phyloP scores from a whole-genome alignment of 2,329 filamentous ascomycete species.

The Pseudonectria buxi region DNA sequence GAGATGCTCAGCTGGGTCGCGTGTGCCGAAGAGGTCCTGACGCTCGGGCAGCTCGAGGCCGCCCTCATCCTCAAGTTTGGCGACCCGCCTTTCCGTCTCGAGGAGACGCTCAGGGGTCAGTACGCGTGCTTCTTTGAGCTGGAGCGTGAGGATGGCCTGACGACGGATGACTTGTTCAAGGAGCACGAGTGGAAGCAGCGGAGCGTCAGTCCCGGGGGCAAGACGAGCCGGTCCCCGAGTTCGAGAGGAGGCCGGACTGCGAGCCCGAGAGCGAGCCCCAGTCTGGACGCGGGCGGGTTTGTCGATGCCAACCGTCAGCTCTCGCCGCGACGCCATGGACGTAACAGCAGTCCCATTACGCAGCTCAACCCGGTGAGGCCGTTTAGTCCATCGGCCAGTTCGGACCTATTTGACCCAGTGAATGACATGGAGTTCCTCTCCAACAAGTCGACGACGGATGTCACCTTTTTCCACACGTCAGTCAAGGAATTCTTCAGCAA shows the following conservation, averaged over 20 bases:
- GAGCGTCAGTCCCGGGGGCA: conserved; percentile 4
- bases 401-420: conserved; percentile 25
- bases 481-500: conserved; percentile 33
- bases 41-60: conserved; percentile 37
- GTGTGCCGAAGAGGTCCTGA: conserved; percentile 37
- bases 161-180: conserved; percentile 34
- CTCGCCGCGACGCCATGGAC: conserved; percentile 2
- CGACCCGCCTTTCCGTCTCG: conserved; percentile 33
- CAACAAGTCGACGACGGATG: conserved; percentile 33
- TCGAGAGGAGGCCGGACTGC: no score
- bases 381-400: conserved; percentile 21
- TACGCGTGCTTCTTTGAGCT: conserved; percentile 42
- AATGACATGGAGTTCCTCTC: conserved; percentile 35
- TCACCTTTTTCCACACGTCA: conserved; percentile 35
- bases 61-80: conserved; percentile 36
- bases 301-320: conserved; percentile 1
- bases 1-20: conserved; percentile 40
- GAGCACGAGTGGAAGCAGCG: conserved; percentile 29
- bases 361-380: conserved; percentile 8
- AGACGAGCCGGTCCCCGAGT: conserved; percentile 2
- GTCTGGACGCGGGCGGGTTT: background rate
- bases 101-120: conserved; percentile 37
- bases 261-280: conserved; percentile 4
- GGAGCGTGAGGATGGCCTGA: conserved; percentile 36
- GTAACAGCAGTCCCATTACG: conserved; percentile 8